Base-by-base conservation (phyloP, 768 basidiomycete genomes). In the Termitomyces eurrhizus region DNA sequence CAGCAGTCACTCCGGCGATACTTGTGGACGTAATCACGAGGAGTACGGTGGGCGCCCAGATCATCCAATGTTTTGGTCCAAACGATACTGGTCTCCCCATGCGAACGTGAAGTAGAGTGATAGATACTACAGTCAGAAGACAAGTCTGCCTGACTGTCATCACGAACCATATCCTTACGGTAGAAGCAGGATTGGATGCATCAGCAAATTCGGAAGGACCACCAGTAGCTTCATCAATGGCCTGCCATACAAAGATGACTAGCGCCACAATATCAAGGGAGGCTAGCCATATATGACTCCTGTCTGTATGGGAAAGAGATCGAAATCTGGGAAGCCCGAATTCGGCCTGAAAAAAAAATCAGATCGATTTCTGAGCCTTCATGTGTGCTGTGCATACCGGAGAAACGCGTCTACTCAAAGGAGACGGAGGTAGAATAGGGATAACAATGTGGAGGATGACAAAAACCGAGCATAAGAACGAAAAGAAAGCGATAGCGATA, bases 401-500 rank as follows among this genome's bases (percentile, higher is more conserved):
- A 70, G 85, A 80, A 69, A 89, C 87, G 67, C 86, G 85, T 76
- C 83, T 83, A 72, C 87, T 89, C 70, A 90, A 76, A 32, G 87
- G 86, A 65, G 84, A 81, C 55, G 88, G 88, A 32, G 89, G 89
- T 59, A 92, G 71, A 70, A 90, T 85, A 61, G 90, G 88, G 69
- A 90, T 78, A 68, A 90, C 70, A 70, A 89, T 87, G 70, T 87
- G 86, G 69, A 90, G 83, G 74, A 92, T 83, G 67, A 90, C 81
- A 68, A 89, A 90, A 68, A 80, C 86, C 50, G 90, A 90, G 69
- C 81, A 81, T 68, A 85, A 70, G 76, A 91, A 88, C 57, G 90
- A 90, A 66, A 88, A 60, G 69, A 91, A 80, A 73, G 84, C 83
- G 67, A 91, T 82, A 51, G 80, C 80, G 67, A 92, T 76, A 56